Conservation (phyloP, 177 flowering plant genomes). For the Tripterygium wilfordii region DNA sequence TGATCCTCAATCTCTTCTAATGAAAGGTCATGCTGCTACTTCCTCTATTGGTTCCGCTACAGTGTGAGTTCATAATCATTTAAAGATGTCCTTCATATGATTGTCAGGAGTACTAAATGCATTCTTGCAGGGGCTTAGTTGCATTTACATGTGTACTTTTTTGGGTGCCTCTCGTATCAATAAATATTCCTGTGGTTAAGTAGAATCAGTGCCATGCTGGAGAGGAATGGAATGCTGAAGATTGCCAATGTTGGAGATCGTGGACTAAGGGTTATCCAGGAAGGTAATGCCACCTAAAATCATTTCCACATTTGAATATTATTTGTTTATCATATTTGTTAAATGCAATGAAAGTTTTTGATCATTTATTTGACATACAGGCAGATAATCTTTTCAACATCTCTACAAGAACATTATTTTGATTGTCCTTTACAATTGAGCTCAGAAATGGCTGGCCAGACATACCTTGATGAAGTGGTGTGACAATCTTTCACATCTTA, state of each 20-base stretch:
- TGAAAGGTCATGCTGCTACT: conserved; percentile 85
- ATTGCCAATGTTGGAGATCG: conserved; percentile 96
- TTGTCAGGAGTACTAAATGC: too few relatives aligned
- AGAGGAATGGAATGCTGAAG: conserved; percentile 62
- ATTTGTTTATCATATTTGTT: too few relatives aligned
- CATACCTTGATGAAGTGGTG: conserved; percentile 85
- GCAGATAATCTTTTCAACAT: conserved; percentile 55
- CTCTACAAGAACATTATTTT: conserved; percentile 93
- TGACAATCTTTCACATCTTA: too few relatives aligned
- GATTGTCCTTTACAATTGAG: conserved; percentile 96
- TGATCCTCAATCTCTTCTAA: conserved; percentile 70
- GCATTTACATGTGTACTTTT: too few relatives aligned
- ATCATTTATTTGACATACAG: conserved; percentile 26
- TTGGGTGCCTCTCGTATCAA: too few relatives aligned
- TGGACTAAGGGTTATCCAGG: conserved; percentile 63
- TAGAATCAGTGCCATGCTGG: conserved; percentile 87
- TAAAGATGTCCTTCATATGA: background rate
- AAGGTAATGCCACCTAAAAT: conserved; percentile 34
- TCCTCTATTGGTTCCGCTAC: conserved; percentile 86
- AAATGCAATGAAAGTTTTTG: background rate
- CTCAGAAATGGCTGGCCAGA: conserved; percentile 70
- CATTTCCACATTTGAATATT: too few relatives aligned
- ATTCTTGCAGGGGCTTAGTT: too few relatives aligned
- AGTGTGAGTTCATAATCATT: conserved; percentile 44
- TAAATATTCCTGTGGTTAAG: conserved; percentile 1